phyloP scores from a whole-genome alignment of 1,284 basidiomycete species.

The Ustilago bromivora region DNA sequence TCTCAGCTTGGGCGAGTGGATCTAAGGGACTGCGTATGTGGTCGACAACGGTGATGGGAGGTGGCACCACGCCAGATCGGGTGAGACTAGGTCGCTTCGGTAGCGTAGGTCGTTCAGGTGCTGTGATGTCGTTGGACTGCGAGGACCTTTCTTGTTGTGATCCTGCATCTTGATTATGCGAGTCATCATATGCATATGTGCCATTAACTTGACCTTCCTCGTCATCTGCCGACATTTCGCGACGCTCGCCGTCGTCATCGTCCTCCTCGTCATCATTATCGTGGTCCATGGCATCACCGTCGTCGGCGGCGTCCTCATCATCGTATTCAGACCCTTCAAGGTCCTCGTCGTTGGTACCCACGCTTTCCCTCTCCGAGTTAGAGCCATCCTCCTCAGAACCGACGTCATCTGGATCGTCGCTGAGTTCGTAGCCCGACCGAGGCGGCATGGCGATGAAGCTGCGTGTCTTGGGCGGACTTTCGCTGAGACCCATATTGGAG shows the following conservation, averaged over 20 bases:
- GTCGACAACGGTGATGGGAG: slow-evolving; percentile 37
- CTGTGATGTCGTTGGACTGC: not conserved
- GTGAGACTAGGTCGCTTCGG: slow-evolving; percentile 62
- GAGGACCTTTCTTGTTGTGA: slow-evolving; percentile 1
- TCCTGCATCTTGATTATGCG: not conserved
- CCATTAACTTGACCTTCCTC: not conserved
- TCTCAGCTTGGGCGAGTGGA: slow-evolving; percentile 43
- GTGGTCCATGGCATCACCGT: slow-evolving; percentile 16
- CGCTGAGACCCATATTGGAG: slow-evolving; percentile 38
- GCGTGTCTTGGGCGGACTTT: slow-evolving; percentile 67
- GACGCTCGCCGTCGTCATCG: slow-evolving; percentile 16
- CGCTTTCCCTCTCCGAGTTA: slow-evolving; percentile 58
- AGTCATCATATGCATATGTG: not conserved
- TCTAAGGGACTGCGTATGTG: slow-evolving; percentile 24
- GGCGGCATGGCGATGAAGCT: slow-evolving; percentile 69
- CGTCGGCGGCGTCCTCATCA: slow-evolving; percentile 40
- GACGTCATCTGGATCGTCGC: slow-evolving; percentile 68
- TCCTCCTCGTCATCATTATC: slow-evolving; percentile 31
- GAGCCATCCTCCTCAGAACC: slow-evolving; percentile 68
- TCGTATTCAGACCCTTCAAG: slow-evolving; percentile 50
- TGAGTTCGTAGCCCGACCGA: slow-evolving; percentile 67
- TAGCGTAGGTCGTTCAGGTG: slow-evolving; percentile 30
- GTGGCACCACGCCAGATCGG: slow-evolving; percentile 52
- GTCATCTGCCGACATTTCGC: not conserved
- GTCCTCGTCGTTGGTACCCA: slow-evolving; percentile 61